Base-by-base conservation (phyloP, 805 yeast species). In the Myxozyma kluyveri region DNA sequence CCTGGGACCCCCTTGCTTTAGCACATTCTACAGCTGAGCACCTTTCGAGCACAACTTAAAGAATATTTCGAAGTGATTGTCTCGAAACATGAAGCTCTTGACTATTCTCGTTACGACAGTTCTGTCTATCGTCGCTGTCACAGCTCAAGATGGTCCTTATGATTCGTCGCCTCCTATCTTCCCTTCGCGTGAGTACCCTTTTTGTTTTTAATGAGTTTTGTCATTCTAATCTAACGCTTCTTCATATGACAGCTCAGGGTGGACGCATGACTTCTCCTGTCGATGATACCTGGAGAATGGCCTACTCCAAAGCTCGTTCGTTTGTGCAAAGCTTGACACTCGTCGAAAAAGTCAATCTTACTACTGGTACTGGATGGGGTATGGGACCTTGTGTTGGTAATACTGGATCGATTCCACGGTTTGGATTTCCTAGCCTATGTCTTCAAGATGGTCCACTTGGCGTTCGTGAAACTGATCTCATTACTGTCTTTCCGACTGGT, bases 401-500 rank as follows among this genome's bases (percentile, higher is more conserved):
- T 61, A 79, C 84, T 0, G 84, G 84, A 0, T 69, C 77, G 4
- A 75, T 80, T 41, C 81, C 81, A 21, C 65, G 84, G 27, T 67
- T 80, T 24, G 78, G 77, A 5, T 76, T 80, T 47, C 79, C 80
- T 2, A 72, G 77, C 7, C 64, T 82, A 12, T 81, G 86, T 59
- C 69, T 80, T 26, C 84, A 81, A 59, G 84, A 81, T 67, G 84
- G 83, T 3, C 83, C 84, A 4, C 74, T 76, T 55, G 86, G 86
- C 7, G 79, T 81, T 18, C 68, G 83, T 51, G 73, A 72, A 48
- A 75, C 84, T 4, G 85, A 81, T 61, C 75, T 75, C 59, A 76
- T 75, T 26, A 77, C 84, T 1, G 72, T 74, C 33, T 81, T 76
- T 52, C 84, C 86, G 0, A 75, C 82, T 1, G 86, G 83, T 0